Evolutionary conservation across 2,329 filamentous ascomycete genomes (phyloP).

Genomic region (Myrmaecium sp.): DNA sequence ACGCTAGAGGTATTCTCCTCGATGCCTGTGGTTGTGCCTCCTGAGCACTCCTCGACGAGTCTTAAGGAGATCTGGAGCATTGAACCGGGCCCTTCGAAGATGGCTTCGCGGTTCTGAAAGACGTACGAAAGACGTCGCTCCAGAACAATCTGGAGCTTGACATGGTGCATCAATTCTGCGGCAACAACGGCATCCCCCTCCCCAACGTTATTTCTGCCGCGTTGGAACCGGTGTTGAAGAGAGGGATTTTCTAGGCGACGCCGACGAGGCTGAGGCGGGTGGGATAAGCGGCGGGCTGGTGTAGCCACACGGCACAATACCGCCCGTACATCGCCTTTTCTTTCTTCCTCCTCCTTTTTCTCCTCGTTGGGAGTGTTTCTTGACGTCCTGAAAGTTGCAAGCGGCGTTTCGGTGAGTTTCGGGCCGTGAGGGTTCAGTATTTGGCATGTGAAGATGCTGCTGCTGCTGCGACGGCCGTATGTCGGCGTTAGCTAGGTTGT

Average conservation of each 20-base stretch:
- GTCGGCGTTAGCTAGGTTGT: too few species aligned
- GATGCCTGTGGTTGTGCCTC: constrained; percentile 4
- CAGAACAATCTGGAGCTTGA: constrained; percentile 48
- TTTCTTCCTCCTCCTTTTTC: too few species aligned
- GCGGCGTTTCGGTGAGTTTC: neutral
- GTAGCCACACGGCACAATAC: constrained; percentile 50
- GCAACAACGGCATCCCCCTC: constrained; percentile 46
- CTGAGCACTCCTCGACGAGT: constrained; percentile 2
- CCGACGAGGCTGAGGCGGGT: constrained; percentile 43
- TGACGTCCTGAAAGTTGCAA: constrained; percentile 35
- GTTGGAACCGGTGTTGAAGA: constrained; percentile 44
- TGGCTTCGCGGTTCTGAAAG: constrained; percentile 47
- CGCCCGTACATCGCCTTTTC: constrained; percentile 37
- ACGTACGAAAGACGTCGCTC: too few species aligned
- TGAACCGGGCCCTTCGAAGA: constrained; percentile 51
- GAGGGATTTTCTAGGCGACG: constrained; percentile 47
- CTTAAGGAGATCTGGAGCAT: constrained; percentile 46
- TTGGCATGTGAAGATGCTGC: too few species aligned
- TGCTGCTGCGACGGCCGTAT: too few species aligned
- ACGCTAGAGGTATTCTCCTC: constrained; percentile 2
- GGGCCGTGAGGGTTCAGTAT: too few species aligned
- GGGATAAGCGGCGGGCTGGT: constrained; percentile 46
- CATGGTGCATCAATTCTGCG: constrained; percentile 47
- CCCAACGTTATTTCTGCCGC: constrained; percentile 53
- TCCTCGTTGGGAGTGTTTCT: too few species aligned